Conservation (phyloP, 768 basidiomycete species). For the Pisolithus orientalis region DNA sequence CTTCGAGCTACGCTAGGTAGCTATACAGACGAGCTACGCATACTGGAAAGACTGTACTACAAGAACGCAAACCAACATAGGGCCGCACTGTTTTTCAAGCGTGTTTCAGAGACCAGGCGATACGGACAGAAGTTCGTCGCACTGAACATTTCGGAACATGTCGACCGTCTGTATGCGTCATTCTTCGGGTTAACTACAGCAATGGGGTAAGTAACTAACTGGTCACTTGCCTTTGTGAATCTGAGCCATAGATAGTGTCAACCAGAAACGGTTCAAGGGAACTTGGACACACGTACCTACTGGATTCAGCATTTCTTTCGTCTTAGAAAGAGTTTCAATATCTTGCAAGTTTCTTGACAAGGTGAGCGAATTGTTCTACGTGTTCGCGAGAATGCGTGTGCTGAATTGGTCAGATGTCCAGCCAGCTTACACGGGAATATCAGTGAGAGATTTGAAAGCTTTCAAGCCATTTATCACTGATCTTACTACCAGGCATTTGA, state of each 20-base stretch:
- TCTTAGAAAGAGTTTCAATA: conserved; percentile 30
- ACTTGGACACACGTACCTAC: conserved; percentile 62
- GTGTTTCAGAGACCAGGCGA: conserved; percentile 54
- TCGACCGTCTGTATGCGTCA: conserved; percentile 22
- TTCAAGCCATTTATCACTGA: not conserved
- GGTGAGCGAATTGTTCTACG: conserved; percentile 26
- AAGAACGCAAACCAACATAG: conserved; percentile 68
- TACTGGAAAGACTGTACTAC: conserved; percentile 67
- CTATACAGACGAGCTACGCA: conserved; percentile 42
- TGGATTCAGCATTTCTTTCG: conserved; percentile 24
- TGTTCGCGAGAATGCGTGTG: not conserved
- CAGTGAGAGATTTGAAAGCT: conserved; percentile 32
- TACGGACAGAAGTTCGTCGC: conserved; percentile 14
- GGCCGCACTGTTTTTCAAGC: conserved; percentile 56
- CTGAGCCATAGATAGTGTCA: conserved; percentile 14
- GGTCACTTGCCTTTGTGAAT: not conserved
- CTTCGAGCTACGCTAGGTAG: conserved; percentile 37
- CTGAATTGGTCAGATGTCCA: conserved; percentile 34
- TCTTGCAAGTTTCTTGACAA: conserved; percentile 39
- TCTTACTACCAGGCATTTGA: conserved; percentile 43
- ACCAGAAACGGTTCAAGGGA: conserved; percentile 47
- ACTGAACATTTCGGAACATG: conserved; percentile 12
- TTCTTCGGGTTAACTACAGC: conserved; percentile 24
- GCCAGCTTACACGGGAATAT: conserved; percentile 45
- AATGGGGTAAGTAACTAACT: conserved; percentile 13